Conservation (phyloP, 2,329 filamentous ascomycete genomes). For the Elsinoe fawcettii region DNA sequence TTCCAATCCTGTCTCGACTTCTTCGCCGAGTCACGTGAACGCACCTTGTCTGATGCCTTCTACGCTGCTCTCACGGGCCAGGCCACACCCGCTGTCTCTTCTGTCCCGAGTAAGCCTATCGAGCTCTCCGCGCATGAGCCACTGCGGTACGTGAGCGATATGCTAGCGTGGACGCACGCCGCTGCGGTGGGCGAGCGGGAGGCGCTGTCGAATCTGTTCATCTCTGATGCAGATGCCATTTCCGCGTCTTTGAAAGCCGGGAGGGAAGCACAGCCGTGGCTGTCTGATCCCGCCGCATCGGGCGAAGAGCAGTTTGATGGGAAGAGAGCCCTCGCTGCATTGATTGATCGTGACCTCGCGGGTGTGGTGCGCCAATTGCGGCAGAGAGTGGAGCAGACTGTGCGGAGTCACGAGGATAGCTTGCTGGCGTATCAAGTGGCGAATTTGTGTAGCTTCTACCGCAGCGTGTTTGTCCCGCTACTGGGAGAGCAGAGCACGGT, state of each 20-base stretch:
- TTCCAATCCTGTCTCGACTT: conserved; percentile 92
- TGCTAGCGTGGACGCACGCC: conserved; percentile 95
- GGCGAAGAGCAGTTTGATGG: conserved; percentile 62
- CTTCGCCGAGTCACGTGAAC: conserved; percentile 83
- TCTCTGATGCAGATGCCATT: conserved; percentile 83
- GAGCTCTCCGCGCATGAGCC: conserved; percentile 89
- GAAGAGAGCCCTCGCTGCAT: conserved; percentile 68
- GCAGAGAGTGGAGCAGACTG: conserved; percentile 82
- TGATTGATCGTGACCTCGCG: conserved; percentile 78
- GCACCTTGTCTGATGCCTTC: conserved; percentile 80
- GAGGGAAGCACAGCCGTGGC: conserved; percentile 75
- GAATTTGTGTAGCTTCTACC: conserved; percentile 85
- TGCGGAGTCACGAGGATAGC: conserved; percentile 85
- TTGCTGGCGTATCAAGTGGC: conserved; percentile 83
- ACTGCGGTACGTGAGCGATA: conserved; percentile 86
- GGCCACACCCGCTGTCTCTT: conserved; percentile 43
- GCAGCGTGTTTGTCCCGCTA: conserved; percentile 72
- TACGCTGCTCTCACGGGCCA: conserved; percentile 77
- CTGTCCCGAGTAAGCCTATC: conserved; percentile 68
- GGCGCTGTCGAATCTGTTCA: conserved; percentile 82
- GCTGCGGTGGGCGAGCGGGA: conserved; percentile 90
- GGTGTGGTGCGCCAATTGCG: conserved; percentile 77
- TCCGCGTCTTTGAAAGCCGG: conserved; percentile 73
- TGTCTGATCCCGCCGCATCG: conserved; percentile 39
- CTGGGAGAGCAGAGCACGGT: conserved; percentile 62